Evolutionary conservation across 352 stramenopile genomes (phyloP).

Genomic region (Thalassiosira allenii): DNA sequence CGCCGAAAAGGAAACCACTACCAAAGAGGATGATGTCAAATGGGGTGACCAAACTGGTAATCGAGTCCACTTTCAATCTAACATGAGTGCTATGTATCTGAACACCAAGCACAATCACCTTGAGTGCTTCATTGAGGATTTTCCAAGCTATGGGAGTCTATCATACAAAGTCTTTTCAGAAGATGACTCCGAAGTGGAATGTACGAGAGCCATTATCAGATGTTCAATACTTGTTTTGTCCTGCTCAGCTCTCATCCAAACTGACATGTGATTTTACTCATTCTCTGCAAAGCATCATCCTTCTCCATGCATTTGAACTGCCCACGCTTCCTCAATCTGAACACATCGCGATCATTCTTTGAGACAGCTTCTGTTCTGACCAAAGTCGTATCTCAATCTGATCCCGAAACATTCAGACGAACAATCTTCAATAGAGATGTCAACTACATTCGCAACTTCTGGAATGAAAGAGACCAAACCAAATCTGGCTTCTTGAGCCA

Average conservation of each 20-base stretch:
- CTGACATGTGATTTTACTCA: too few relatives aligned
- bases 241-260: too few relatives aligned
- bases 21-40: background rate
- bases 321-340: conserved; percentile 56
- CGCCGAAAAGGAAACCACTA: conserved; percentile 12
- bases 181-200: too few relatives aligned
- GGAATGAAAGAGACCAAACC: conserved; percentile 36
- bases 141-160: conserved; percentile 53
- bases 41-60: conserved; percentile 24
- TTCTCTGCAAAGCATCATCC: conserved; percentile 25
- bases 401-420: conserved; percentile 14
- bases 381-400: conserved; percentile 35
- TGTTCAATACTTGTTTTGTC: too few relatives aligned
- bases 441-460: conserved; percentile 44
- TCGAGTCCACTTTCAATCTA: conserved; percentile 50
- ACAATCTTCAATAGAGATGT: conserved; percentile 29
- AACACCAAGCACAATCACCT: conserved; percentile 74
- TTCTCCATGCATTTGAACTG: conserved; percentile 52
- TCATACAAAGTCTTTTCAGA: conserved; percentile 48
- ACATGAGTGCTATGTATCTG: conserved; percentile 51
- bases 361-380: conserved; percentile 39
- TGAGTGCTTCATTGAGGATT: conserved; percentile 67
- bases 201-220: background rate
- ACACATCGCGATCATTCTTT: conserved; percentile 48
- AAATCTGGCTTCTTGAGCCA: conserved; percentile 33